Conservation (phyloP, 1,284 basidiomycete species). For the Papiliotrema terrestris region DNA sequence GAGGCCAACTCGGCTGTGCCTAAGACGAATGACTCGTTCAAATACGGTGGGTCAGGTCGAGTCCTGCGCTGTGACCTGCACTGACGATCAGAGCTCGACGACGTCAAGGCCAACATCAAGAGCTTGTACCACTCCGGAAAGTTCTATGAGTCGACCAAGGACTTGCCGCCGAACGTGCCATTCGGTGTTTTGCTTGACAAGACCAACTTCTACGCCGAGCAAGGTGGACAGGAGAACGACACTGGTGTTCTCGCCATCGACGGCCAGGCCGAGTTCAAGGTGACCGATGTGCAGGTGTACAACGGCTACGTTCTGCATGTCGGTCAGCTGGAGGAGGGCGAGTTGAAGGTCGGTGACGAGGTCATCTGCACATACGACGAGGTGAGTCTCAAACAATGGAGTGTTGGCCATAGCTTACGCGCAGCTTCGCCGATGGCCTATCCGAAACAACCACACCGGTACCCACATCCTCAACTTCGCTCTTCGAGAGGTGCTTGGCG, state of each 20-base stretch:
- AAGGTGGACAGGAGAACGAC: conserved; percentile 96
- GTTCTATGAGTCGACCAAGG: conserved; percentile 67
- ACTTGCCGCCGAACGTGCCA: conserved; percentile 59
- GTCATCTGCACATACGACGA: conserved; percentile 74
- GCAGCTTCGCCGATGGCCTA: conserved; percentile 84
- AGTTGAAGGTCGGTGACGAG: conserved; percentile 63
- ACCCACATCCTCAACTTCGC: conserved; percentile 97
- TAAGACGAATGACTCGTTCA: conserved; percentile 89
- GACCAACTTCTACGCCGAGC: conserved; percentile 98
- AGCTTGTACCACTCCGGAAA: conserved; percentile 80
- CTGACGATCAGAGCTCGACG: conserved; percentile 60
- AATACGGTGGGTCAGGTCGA: conserved; percentile 72
- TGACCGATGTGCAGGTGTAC: conserved; percentile 85
- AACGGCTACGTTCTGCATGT: conserved; percentile 87
- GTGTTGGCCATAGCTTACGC: neutral
- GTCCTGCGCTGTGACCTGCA: neutral
- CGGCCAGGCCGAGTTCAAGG: conserved; percentile 85
- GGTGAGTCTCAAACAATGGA: conserved; percentile 43
- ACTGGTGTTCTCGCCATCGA: conserved; percentile 93
- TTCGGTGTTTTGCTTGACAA: conserved; percentile 89
- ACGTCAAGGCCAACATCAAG: conserved; percentile 71
- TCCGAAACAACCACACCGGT: conserved; percentile 97
- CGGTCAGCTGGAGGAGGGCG: conserved; percentile 75
- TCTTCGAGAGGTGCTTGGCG: conserved; percentile 88
- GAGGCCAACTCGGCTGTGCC: conserved; percentile 78